Conservation (phyloP, 768 basidiomycete species). For the Ramaria rubella region DNA sequence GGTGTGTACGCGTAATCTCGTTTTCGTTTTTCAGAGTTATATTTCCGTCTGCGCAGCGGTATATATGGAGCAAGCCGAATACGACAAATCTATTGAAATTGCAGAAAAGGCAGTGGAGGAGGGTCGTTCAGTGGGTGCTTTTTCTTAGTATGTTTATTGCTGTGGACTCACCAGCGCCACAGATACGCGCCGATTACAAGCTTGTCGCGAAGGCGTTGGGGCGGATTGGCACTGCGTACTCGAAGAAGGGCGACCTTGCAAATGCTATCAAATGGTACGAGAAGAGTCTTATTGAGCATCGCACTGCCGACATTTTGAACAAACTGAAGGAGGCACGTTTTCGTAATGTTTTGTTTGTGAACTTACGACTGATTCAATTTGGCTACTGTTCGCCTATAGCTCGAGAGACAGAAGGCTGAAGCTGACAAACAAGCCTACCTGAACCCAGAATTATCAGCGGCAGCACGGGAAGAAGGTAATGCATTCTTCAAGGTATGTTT, state of each 20-base stretch:
- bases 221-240: constrained; percentile 80
- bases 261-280: constrained; percentile 87
- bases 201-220: constrained; percentile 91
- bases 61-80: constrained; percentile 91
- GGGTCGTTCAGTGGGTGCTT: constrained; percentile 59
- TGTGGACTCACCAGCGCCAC: constrained; percentile 5
- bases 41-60: constrained; percentile 49
- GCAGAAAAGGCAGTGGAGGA: constrained; percentile 97
- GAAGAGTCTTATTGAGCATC: constrained; percentile 93
- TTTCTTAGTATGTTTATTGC: background rate
- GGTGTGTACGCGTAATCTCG: constrained; percentile 37
- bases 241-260: constrained; percentile 66
- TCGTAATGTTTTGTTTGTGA: constrained; percentile 5
- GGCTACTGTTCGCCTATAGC: no score
- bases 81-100: constrained; percentile 81
- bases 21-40: background rate
- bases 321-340: constrained; percentile 61
- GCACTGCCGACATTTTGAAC: constrained; percentile 84
- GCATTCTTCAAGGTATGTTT: constrained; percentile 64
- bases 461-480: constrained; percentile 91
- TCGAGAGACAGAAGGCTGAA: constrained; percentile 73
- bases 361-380: background rate
- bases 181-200: constrained; percentile 92
- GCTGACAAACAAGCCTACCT: constrained; percentile 78
- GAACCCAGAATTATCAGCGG: constrained; percentile 74